A percentile compares a stretch with the other conserved stretches of the same genome.
Evolutionary conservation across 1,284 basidiomycete species (phyloP).

Genomic region (Mycena sp.): DNA sequence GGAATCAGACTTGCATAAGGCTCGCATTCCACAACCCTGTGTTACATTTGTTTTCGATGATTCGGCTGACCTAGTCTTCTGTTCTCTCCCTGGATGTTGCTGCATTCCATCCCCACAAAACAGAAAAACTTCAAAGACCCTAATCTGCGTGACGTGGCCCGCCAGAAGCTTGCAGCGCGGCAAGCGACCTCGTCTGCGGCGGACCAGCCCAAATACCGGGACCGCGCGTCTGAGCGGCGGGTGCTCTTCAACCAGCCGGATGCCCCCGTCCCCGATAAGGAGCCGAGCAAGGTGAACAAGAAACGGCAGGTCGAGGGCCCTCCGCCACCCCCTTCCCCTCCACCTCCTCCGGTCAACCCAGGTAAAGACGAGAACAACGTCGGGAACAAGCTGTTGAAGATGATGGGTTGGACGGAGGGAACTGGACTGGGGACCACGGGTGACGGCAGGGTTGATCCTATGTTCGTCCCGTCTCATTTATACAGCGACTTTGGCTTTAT

Average conservation of each 20-base stretch:
- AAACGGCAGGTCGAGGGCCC: constrained; percentile 71
- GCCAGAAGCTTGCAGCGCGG: constrained; percentile 68
- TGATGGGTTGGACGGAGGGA: constrained; percentile 96
- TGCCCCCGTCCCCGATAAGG: constrained; percentile 70
- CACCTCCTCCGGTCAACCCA: constrained; percentile 68
- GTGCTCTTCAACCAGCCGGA: constrained; percentile 92
- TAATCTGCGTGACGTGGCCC: constrained; percentile 75
- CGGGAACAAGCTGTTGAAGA: constrained; percentile 90
- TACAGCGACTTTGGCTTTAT: not conserved
- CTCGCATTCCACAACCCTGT: constrained; percentile 54
- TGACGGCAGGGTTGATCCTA: constrained; percentile 87
- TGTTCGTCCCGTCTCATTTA: no score
- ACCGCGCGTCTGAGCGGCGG: constrained; percentile 90
- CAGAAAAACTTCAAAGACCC: constrained; percentile 86
- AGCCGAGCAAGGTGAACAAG: constrained; percentile 45
- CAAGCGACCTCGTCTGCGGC: constrained; percentile 40
- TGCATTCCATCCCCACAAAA: constrained; percentile 31
- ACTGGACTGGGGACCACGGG: constrained; percentile 84
- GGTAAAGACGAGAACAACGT: constrained; percentile 84
- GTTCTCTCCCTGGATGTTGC: constrained; percentile 31
- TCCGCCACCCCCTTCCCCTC: constrained; percentile 67
- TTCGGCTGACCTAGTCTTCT: constrained; percentile 43
- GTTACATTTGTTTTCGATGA: constrained; percentile 37
- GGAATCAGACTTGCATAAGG: constrained; percentile 95
- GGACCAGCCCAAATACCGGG: constrained; percentile 85